A percentile compares a stretch with the other conserved stretches of the same genome.
Evolutionary conservation across 2,329 filamentous ascomycete species (phyloP).

Genomic region (Epichloe brachyelytri): DNA sequence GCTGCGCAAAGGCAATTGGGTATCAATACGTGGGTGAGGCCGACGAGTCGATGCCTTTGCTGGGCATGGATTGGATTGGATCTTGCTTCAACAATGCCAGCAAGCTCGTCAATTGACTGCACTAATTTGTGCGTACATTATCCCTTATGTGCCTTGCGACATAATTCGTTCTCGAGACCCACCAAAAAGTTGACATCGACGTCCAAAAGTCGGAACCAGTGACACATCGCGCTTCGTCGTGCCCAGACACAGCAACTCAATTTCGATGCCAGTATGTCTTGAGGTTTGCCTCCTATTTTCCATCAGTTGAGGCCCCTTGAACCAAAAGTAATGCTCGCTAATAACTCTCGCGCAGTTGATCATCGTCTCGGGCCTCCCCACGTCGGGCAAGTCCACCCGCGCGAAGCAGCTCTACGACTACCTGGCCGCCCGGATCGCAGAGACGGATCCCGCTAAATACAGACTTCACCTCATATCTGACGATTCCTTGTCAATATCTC

Average conservation of each 20-base stretch:
- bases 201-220: background rate
- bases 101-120: too few relatives aligned
- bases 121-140: too few relatives aligned
- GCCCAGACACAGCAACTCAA: background rate
- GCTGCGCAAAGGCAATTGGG: background rate
- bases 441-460: constrained; percentile 31
- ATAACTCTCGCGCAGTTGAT: constrained; percentile 38
- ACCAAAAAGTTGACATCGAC: constrained; percentile 1
- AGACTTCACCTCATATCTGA: constrained; percentile 65
- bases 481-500: constrained; percentile 54
- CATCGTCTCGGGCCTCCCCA: constrained; percentile 53
- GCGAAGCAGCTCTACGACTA: constrained; percentile 53
- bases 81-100: too few relatives aligned
- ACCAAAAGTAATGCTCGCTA: constrained; percentile 1
- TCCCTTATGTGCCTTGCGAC: too few relatives aligned
- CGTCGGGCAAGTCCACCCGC: constrained; percentile 55
- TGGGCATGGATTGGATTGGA: too few relatives aligned
- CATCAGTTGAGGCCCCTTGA: background rate
- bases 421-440: constrained; percentile 43
- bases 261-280: constrained; percentile 1
- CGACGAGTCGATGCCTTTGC: background rate
- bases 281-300: background rate
- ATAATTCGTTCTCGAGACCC: background rate
- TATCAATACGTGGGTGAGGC: background rate
- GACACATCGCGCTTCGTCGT: background rate